These are phyloP conservation scores for Lasiosphaeris hirsuta DNA, from an alignment of 495 filamentous ascomycete species.

Conservation along the genomic window DNA sequence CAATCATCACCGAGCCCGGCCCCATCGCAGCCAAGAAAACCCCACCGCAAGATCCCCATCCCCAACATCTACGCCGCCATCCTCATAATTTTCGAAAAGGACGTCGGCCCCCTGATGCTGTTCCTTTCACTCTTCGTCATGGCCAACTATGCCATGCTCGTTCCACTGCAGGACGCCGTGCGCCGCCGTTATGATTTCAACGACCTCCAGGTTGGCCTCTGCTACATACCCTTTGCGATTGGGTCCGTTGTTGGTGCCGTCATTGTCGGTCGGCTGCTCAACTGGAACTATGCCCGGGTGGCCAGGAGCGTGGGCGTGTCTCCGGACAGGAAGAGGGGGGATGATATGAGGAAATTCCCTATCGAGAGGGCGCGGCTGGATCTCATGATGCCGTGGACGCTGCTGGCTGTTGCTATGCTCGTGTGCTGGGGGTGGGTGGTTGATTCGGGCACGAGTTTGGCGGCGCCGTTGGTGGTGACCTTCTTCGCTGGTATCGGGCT, in stretches of 20 bases:
- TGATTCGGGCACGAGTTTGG: conserved; percentile 33
- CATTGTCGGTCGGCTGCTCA: conserved; percentile 52
- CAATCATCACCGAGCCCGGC: conserved; percentile 40
- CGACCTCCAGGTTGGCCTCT: conserved; percentile 54
- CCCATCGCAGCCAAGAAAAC: background rate
- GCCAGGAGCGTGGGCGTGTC: conserved; percentile 44
- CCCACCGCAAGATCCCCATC: conserved; percentile 26
- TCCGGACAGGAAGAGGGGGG: conserved; percentile 45
- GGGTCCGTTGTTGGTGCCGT: conserved; percentile 47
- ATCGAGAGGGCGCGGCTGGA: conserved; percentile 61
- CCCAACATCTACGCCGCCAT: conserved; percentile 62
- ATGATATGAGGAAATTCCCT: conserved; percentile 54
- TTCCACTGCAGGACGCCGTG: conserved; percentile 43
- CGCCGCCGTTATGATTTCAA: conserved; percentile 52
- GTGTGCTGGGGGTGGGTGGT: conserved; percentile 54
- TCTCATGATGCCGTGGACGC: conserved; percentile 47
- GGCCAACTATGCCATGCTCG: conserved; percentile 53
- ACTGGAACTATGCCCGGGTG: conserved; percentile 50
- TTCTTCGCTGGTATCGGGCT: conserved; percentile 42
- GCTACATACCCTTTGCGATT: conserved; percentile 50
- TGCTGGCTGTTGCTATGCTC: conserved; percentile 40
- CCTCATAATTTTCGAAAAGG: conserved; percentile 55
- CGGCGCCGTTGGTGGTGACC: conserved; percentile 45
- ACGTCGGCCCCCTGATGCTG: conserved; percentile 55
- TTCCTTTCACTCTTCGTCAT: conserved; percentile 56